A percentile compares a stretch with the other conserved stretches of the same genome.
Conservation (phyloP, 2,329 filamentous ascomycete genomes). For the Diplodia mutila region DNA sequence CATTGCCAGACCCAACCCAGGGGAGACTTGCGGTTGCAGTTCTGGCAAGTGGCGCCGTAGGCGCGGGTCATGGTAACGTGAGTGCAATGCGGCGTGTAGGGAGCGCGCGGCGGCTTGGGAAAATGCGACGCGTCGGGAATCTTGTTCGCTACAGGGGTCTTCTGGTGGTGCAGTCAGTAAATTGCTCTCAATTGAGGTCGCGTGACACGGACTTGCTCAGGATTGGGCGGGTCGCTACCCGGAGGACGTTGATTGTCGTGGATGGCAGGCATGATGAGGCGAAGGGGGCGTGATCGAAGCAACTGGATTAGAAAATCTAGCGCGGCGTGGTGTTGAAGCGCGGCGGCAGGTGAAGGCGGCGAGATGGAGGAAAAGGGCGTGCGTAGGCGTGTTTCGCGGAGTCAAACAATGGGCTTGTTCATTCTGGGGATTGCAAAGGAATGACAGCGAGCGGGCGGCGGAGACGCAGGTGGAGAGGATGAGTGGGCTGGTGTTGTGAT, state of each 20-base stretch:
- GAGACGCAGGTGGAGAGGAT: neutral
- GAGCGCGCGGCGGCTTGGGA: slow-evolving; percentile 12
- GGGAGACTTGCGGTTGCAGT: slow-evolving; percentile 60
- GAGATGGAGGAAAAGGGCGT: neutral
- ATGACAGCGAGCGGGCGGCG: slow-evolving; percentile 5
- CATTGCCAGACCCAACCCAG: slow-evolving; percentile 78
- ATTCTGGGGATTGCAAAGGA: slow-evolving; percentile 11
- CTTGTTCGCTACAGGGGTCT: neutral
- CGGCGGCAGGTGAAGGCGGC: neutral
- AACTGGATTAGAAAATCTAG: neutral
- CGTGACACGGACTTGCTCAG: slow-evolving; percentile 8
- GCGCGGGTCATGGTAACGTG: slow-evolving; percentile 71
- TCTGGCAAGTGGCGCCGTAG: slow-evolving; percentile 62
- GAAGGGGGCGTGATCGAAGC: neutral
- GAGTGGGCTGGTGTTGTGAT: neutral
- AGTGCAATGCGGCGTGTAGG: slow-evolving; percentile 55
- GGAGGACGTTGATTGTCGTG: neutral
- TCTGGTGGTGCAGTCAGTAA: slow-evolving; percentile 1
- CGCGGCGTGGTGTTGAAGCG: slow-evolving; percentile 7
- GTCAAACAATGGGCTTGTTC: slow-evolving; percentile 20
- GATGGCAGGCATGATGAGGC: neutral
- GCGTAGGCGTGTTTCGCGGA: neutral
- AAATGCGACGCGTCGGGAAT: slow-evolving; percentile 1
- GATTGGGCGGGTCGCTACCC: neutral
- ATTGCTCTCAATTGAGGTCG: slow-evolving; percentile 14